phyloP scores from a whole-genome alignment of 1,139 yeast genomes.

The Magnusiomyces starmeri region DNA sequence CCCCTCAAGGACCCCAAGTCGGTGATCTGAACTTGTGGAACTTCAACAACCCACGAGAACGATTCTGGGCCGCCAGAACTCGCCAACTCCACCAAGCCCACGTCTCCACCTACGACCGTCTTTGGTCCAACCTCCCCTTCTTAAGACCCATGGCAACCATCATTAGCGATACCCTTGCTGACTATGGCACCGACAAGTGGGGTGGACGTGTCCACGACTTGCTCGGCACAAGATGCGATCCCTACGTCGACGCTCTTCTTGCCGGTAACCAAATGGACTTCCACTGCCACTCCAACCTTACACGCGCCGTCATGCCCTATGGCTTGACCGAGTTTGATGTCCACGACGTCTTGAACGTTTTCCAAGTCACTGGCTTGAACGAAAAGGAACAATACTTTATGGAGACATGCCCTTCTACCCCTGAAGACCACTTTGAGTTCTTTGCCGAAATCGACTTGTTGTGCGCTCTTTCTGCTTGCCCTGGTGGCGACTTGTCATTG shows the following conservation, averaged over 20 bases:
- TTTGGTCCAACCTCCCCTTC: constrained; percentile 60
- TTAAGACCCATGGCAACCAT: constrained; percentile 58
- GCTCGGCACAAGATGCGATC: constrained; percentile 63
- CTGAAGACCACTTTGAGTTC: constrained; percentile 54
- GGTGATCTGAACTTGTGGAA: constrained; percentile 65
- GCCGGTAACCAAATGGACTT: constrained; percentile 59
- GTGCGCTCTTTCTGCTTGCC: constrained; percentile 62
- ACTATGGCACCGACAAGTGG: constrained; percentile 54
- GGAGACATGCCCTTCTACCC: constrained; percentile 60
- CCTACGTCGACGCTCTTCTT: constrained; percentile 55
- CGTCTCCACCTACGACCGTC: constrained; percentile 52
- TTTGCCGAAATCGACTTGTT: constrained; percentile 60
- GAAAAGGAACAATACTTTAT: constrained; percentile 60
- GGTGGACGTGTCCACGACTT: constrained; percentile 62
- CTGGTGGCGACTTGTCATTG: constrained; percentile 60
- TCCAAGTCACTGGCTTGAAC: constrained; percentile 62
- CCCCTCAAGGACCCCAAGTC: constrained; percentile 66
- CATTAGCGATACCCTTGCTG: constrained; percentile 50
- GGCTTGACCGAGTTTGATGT: constrained; percentile 61
- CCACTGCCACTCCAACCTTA: constrained; percentile 61
- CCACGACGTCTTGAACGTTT: constrained; percentile 62
- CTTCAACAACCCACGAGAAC: constrained; percentile 51
- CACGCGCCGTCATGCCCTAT: constrained; percentile 49
- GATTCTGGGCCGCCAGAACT: constrained; percentile 64
- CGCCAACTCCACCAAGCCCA: constrained; percentile 63